phyloP scores from a whole-genome alignment of 192 early-diverging fungal species.

The Backusella luteola region DNA sequence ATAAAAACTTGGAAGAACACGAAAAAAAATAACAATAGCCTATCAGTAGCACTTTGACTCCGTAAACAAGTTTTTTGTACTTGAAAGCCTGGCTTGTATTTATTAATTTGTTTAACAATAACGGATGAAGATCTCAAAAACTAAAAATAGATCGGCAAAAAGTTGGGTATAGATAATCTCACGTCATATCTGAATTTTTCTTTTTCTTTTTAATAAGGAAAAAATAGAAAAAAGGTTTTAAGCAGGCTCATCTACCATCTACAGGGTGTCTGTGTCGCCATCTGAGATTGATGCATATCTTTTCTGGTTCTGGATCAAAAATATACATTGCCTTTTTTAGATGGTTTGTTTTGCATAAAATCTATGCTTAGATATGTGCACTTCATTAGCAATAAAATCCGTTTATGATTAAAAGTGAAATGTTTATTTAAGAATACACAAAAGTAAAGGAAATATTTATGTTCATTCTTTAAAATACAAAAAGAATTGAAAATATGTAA shows the following conservation, averaged over 20 bases:
- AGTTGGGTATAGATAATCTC: not conserved
- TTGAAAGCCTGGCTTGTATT: no score
- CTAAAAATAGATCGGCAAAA: not conserved
- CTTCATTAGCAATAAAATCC: not conserved
- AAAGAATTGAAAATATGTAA: slow-evolving; percentile 3
- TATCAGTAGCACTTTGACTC: no score
- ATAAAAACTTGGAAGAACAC: no score
- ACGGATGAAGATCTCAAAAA: no score
- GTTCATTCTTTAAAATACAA: not conserved
- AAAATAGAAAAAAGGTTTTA: not conserved
- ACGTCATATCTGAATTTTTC: not conserved
- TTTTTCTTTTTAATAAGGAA: not conserved
- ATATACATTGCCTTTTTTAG: not conserved
- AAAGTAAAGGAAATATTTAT: not conserved
- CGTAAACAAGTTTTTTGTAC: no score
- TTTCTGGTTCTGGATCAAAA: not conserved
- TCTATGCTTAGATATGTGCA: no score
- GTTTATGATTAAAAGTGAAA: not conserved
- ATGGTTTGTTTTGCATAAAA: not conserved
- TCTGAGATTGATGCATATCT: not conserved
- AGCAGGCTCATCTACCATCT: not conserved
- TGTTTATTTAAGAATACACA: not conserved
- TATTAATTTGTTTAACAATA: no score
- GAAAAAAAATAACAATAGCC: no score
- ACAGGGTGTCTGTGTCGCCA: not conserved